Evolutionary conservation across 345 rosid genomes (phyloP).

Genomic region (Citrus reticulata): DNA sequence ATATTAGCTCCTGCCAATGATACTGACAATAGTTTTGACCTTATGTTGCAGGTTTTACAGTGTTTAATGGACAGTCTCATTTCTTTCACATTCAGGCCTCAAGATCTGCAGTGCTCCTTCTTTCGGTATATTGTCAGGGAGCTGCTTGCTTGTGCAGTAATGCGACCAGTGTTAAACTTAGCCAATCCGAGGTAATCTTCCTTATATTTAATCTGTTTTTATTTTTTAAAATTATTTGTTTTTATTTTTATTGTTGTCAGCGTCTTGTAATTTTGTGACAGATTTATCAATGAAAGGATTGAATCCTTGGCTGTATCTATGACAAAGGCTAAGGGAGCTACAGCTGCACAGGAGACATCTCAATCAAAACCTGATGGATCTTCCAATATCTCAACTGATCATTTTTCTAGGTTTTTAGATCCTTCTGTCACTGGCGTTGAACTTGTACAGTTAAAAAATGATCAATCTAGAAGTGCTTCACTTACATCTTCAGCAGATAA

Average conservation of each 20-base stretch:
- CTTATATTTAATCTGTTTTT: slow-evolving; percentile 5
- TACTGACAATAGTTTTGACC: slow-evolving; percentile 7
- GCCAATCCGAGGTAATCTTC: slow-evolving; percentile 75
- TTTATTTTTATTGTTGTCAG: slow-evolving; percentile 11
- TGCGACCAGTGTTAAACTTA: slow-evolving; percentile 86
- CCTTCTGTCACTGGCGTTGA: slow-evolving; percentile 91
- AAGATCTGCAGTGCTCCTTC: slow-evolving; percentile 82
- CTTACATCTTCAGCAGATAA: slow-evolving; percentile 35
- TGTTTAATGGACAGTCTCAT: slow-evolving; percentile 84
- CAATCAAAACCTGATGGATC: slow-evolving; percentile 52
- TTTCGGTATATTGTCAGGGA: slow-evolving; percentile 79
- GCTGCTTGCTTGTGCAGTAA: slow-evolving; percentile 92
- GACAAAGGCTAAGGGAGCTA: slow-evolving; percentile 50
- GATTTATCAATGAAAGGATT: slow-evolving; percentile 93
- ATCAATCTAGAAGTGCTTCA: slow-evolving; percentile 35
- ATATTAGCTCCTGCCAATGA: neutral
- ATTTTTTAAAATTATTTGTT: neutral
- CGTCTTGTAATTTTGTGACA: slow-evolving; percentile 29
- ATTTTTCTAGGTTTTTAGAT: slow-evolving; percentile 64
- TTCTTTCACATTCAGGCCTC: slow-evolving; percentile 72
- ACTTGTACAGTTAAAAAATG: slow-evolving; percentile 74
- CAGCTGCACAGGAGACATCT: slow-evolving; percentile 48
- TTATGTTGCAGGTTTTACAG: slow-evolving; percentile 74
- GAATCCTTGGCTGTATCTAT: slow-evolving; percentile 61
- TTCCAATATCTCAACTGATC: slow-evolving; percentile 59